Evolutionary conservation across 305 asterid genomes (phyloP).

Genomic region (Fraxinus paxiana): DNA sequence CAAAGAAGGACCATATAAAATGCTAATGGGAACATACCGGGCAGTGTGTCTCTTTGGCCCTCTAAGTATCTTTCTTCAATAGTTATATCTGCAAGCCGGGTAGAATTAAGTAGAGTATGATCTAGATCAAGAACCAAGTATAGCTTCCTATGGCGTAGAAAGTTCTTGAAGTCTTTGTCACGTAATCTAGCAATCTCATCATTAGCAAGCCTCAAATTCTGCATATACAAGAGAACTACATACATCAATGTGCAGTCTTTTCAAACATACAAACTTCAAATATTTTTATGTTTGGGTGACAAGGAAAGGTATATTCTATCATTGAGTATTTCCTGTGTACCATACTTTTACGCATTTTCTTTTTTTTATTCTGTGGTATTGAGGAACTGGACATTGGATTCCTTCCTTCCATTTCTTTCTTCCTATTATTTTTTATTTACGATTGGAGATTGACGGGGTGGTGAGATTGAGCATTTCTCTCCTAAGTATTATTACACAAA

Average conservation of each 20-base stretch:
- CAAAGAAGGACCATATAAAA: slow-evolving; percentile 11
- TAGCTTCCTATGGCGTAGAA: slow-evolving; percentile 59
- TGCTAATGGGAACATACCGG: slow-evolving; percentile 44
- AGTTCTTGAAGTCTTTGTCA: slow-evolving; percentile 60
- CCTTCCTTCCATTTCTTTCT: not conserved
- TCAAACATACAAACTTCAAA: slow-evolving; percentile 13
- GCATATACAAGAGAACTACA: slow-evolving; percentile 31
- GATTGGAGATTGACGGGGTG: not conserved
- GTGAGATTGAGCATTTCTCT: not conserved
- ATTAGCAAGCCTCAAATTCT: slow-evolving; percentile 72
- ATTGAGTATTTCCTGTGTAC: not conserved
- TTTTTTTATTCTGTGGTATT: not conserved
- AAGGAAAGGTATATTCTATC: not conserved
- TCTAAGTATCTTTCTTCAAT: slow-evolving; percentile 57
- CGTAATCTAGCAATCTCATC: slow-evolving; percentile 74
- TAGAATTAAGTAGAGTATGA: slow-evolving; percentile 82
- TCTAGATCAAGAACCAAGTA: slow-evolving; percentile 89
- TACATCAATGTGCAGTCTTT: slow-evolving; percentile 1
- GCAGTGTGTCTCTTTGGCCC: slow-evolving; percentile 47
- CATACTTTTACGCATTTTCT: not conserved
- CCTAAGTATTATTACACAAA: not conserved
- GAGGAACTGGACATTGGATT: not conserved
- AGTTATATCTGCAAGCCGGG: slow-evolving; percentile 54
- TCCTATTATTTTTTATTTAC: not conserved
- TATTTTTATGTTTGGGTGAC: not conserved